Evolutionary conservation across 352 stramenopile genomes (phyloP).

Genomic region (Globisporangium apiculatum): DNA sequence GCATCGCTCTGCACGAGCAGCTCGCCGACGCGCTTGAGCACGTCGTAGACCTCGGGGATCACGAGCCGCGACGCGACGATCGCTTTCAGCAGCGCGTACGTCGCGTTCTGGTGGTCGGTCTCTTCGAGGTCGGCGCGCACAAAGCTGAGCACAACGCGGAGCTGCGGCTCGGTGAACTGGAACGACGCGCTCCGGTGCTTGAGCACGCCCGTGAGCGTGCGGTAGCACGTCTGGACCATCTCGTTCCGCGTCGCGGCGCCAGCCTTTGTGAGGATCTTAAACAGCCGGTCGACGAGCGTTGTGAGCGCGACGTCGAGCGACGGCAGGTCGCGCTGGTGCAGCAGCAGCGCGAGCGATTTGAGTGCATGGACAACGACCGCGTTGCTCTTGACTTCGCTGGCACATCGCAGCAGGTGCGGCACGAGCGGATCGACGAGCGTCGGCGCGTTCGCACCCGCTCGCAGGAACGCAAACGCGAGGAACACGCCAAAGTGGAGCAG

Average conservation of each 20-base stretch:
- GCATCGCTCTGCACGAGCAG: constrained; percentile 92
- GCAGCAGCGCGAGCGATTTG: constrained; percentile 88
- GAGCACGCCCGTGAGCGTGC: constrained; percentile 88
- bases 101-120: constrained; percentile 93
- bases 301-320: constrained; percentile 79
- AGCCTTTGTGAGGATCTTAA: constrained; percentile 89
- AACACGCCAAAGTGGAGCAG: constrained; percentile 83
- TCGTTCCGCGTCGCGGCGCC: constrained; percentile 91
- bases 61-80: constrained; percentile 89
- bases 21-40: constrained; percentile 93
- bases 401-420: constrained; percentile 87
- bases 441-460: constrained; percentile 18
- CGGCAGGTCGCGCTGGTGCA: constrained; percentile 83
- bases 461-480: constrained; percentile 68
- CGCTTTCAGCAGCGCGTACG: constrained; percentile 90
- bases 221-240: constrained; percentile 94
- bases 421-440: constrained; percentile 91
- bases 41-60: constrained; percentile 94
- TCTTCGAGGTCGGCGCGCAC: constrained; percentile 89
- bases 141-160: constrained; percentile 89
- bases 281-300: constrained; percentile 85
- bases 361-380: constrained; percentile 90
- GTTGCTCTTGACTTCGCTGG: constrained; percentile 88
- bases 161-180: constrained; percentile 58
- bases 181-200: constrained; percentile 44